Evolutionary conservation across 768 basidiomycete species (phyloP), one percentile per base, ranked within the genome.

Genomic region (Agrocybe chaxingu): DNA sequence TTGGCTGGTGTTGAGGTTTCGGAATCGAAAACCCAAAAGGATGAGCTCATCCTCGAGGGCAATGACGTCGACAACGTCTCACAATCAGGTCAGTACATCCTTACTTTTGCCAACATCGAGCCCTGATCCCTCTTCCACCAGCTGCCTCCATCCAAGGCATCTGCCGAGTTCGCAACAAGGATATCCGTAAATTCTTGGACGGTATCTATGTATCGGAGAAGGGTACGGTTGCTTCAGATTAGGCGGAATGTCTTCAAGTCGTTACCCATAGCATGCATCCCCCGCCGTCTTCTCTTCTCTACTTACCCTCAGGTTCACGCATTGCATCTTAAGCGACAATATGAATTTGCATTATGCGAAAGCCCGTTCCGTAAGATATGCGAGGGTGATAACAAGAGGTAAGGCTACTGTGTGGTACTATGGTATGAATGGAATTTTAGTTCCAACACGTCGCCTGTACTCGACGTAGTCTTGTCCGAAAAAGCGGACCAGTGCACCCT

Each of bases 131-230:
- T 46, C 2, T 42, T 13, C 16, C 24, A 24, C 24, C 54, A 87
- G 93, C 97, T 54, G 97, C 97, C 42, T 91, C 91, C 37, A 98
- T 99, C 68, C 97, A 98, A 69, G 95, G 95, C 60, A 79, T 88
- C 54, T 97, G 93, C 78, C 84, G 87, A 60, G 97, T 99, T 65
- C 89, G 92, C 72, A 97, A 98, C 87, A 99, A 99, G 80, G 96
- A 96, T 80, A 98, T 98, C 74, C 92, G 96, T 64, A 97, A 98
- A 80, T 97, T 98, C 81, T 78, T 97, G 69, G 92, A 95, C 67
- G 89, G 92, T 69, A 82, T 94, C 74, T 93, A 93, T 62, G 91
- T 93, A 54, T 93, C 92, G 34, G 87, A 88, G 63, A 86, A 82
- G 75, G 81, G 82, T 52, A 85, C 85, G 10, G 75, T 89, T 52